Evolutionary conservation across 768 basidiomycete species (phyloP).

Genomic region (Leccinum longicurvipes): DNA sequence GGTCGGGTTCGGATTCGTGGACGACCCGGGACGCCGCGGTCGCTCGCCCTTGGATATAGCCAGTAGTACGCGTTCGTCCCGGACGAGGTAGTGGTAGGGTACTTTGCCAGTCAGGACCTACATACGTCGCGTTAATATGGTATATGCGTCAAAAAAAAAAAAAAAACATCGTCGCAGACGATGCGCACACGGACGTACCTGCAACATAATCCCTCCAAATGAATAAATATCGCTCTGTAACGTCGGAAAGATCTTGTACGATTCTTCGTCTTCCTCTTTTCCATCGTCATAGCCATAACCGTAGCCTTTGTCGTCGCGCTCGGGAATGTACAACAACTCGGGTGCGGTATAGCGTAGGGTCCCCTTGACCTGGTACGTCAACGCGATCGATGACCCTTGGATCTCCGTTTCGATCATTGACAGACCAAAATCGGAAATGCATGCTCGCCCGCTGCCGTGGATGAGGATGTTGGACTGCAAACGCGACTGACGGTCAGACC

Average conservation of each 20-base stretch:
- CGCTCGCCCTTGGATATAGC: slow-evolving; percentile 10
- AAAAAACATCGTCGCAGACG: neutral
- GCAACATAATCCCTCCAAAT: slow-evolving; percentile 28
- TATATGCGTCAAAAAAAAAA: neutral
- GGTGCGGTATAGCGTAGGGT: slow-evolving; percentile 52
- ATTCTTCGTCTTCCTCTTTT: neutral
- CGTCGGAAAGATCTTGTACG: slow-evolving; percentile 11
- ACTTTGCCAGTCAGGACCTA: slow-evolving; percentile 22
- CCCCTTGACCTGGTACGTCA: slow-evolving; percentile 31
- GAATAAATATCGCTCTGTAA: slow-evolving; percentile 36
- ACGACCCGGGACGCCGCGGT: slow-evolving; percentile 13
- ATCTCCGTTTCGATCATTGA: slow-evolving; percentile 39
- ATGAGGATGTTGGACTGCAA: slow-evolving; percentile 45
- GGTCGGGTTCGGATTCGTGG: neutral
- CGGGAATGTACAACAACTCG: slow-evolving; percentile 28
- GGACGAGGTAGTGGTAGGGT: slow-evolving; percentile 21
- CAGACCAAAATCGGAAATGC: slow-evolving; percentile 46
- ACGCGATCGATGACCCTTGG: slow-evolving; percentile 30
- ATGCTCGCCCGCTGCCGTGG: slow-evolving; percentile 38
- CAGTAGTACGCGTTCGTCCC: slow-evolving; percentile 19
- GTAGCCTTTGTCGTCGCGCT: neutral
- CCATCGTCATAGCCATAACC: neutral
- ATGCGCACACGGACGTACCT: slow-evolving; percentile 12
- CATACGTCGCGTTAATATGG: too few relatives aligned
- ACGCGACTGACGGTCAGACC: neutral